Conservation (phyloP, 1,139 yeast species). For the Candida tetrigidarum region DNA sequence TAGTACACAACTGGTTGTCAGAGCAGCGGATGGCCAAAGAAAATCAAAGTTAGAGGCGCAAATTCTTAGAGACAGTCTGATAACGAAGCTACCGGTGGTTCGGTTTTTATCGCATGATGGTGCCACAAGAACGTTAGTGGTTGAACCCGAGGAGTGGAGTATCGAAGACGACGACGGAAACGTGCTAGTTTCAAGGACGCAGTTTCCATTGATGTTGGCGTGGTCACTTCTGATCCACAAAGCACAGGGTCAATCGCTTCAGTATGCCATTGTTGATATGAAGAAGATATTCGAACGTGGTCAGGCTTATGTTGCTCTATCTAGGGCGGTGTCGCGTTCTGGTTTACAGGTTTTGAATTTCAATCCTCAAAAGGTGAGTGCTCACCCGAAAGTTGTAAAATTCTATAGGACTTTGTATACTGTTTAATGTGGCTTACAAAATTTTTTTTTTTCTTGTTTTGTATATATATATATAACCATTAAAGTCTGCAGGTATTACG, state of each 20-base stretch:
- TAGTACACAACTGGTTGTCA: no score
- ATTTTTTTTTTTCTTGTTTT: not conserved
- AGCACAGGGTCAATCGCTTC: slow-evolving; percentile 35
- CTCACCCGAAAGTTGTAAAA: slow-evolving; percentile 13
- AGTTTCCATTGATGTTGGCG: slow-evolving; percentile 85
- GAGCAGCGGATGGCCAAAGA: slow-evolving; percentile 23
- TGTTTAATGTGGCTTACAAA: no score
- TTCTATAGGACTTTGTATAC: slow-evolving; percentile 11
- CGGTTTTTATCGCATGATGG: slow-evolving; percentile 74
- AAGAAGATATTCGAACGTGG: slow-evolving; percentile 83
- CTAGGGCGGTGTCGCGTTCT: slow-evolving; percentile 78
- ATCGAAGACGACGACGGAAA: slow-evolving; percentile 42
- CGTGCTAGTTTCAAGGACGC: slow-evolving; percentile 42
- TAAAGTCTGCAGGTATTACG: no score
- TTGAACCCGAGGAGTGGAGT: slow-evolving; percentile 49
- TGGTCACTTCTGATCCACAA: slow-evolving; percentile 97
- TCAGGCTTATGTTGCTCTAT: slow-evolving; percentile 92
- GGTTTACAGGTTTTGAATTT: slow-evolving; percentile 82
- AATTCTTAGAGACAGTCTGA: slow-evolving; percentile 26
- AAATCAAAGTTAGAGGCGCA: slow-evolving; percentile 23
- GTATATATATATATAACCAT: no score
- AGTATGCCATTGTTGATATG: slow-evolving; percentile 73
- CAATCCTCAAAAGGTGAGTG: slow-evolving; percentile 25
- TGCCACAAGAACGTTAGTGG: slow-evolving; percentile 60
- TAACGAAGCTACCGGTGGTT: slow-evolving; percentile 69